A percentile compares a stretch with the other conserved stretches of the same genome.
These are phyloP conservation scores for Fusarium dlaminii DNA, from an alignment of 2,329 filamentous ascomycete genomes.

Conservation along the genomic window DNA sequence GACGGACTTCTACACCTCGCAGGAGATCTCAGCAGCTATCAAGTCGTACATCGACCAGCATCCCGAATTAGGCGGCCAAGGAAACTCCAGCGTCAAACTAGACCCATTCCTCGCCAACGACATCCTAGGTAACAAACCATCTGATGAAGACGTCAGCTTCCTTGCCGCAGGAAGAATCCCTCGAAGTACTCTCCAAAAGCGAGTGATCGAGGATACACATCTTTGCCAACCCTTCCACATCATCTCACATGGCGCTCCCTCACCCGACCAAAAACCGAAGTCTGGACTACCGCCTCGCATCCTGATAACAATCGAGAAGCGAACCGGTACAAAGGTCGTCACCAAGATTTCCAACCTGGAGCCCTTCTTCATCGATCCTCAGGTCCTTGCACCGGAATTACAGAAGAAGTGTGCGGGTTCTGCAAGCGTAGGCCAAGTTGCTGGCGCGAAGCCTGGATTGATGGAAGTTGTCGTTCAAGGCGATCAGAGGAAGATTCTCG, in stretches of 20 bases:
- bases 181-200: conserved; percentile 31
- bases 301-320: conserved; percentile 34
- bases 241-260: conserved; percentile 9
- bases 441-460: conserved; percentile 29
- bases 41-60: conserved; percentile 36
- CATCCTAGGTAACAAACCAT: conserved; percentile 27
- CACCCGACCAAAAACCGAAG: conserved; percentile 34
- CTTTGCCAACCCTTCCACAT: conserved; percentile 36
- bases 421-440: conserved; percentile 35
- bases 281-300: conserved; percentile 28
- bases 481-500: conserved; percentile 32
- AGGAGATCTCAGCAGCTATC: conserved; percentile 31
- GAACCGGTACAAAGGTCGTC: conserved; percentile 38
- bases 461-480: conserved; percentile 39
- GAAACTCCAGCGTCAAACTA: conserved; percentile 28
- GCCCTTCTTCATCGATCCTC: conserved; percentile 35
- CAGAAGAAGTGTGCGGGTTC: conserved; percentile 39
- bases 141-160: conserved; percentile 26
- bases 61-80: conserved; percentile 30
- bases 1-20: conserved; percentile 31
- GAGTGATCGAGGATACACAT: conserved; percentile 27
- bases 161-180: conserved; percentile 33
- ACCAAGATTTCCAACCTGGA: conserved; percentile 38
- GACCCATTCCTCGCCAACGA: conserved; percentile 35
- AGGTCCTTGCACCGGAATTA: conserved; percentile 33